Percentiles rank a stretch among this genome's conserved stretches.
Conservation (phyloP, 805 yeast genomes). For the Zygosaccharomyces siamensis region DNA sequence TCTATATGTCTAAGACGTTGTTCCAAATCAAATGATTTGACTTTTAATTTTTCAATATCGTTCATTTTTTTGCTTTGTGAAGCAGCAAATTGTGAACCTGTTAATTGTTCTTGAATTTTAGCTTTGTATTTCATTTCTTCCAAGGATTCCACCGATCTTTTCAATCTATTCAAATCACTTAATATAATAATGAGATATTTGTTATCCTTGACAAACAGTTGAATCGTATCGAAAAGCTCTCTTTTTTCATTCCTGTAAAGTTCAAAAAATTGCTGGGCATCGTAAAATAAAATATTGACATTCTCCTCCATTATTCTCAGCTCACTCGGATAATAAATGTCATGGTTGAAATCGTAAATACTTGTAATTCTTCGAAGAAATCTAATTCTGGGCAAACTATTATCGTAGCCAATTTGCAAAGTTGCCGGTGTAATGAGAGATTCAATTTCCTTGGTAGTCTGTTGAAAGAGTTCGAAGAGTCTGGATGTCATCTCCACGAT, state of each 20-base stretch:
- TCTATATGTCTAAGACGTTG: slow-evolving; percentile 42
- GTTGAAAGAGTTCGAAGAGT: slow-evolving; percentile 31
- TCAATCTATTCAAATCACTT: slow-evolving; percentile 45
- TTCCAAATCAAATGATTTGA: slow-evolving; percentile 36
- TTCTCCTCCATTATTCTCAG: slow-evolving; percentile 42
- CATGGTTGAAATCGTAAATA: slow-evolving; percentile 44
- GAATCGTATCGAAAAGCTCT: slow-evolving; percentile 22
- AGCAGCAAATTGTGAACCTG: slow-evolving; percentile 10
- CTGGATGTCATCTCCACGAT: slow-evolving; percentile 39
- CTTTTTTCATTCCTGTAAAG: slow-evolving; percentile 30
- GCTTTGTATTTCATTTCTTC: slow-evolving; percentile 45
- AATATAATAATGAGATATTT: slow-evolving; percentile 42
- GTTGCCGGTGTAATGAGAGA: slow-evolving; percentile 23
- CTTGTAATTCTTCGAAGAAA: slow-evolving; percentile 52
- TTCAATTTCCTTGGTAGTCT: slow-evolving; percentile 21
- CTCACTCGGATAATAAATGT: slow-evolving; percentile 51
- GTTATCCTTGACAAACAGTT: slow-evolving; percentile 23
- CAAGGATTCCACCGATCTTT: slow-evolving; percentile 40
- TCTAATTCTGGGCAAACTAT: slow-evolving; percentile 41
- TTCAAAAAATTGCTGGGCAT: slow-evolving; percentile 43
- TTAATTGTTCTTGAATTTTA: slow-evolving; percentile 33
- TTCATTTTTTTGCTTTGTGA: slow-evolving; percentile 11
- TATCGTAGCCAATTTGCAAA: slow-evolving; percentile 22
- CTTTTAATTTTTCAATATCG: slow-evolving; percentile 12
- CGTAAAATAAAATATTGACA: slow-evolving; percentile 41